phyloP scores from a whole-genome alignment of 2,329 filamentous ascomycete species.

The Cladophialophora bantiana region DNA sequence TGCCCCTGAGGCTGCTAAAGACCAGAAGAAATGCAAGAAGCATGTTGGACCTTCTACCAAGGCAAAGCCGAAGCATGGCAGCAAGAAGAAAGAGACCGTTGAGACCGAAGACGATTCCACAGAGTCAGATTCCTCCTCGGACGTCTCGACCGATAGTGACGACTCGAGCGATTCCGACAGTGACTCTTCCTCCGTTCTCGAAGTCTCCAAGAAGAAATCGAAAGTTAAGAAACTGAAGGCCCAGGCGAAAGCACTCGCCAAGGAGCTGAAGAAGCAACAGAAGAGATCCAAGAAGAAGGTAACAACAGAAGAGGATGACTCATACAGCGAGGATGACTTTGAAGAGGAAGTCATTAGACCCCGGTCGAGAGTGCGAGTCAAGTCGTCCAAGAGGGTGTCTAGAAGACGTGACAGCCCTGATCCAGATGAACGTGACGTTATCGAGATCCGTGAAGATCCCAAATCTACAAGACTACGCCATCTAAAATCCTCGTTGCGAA shows the following conservation, averaged over 20 bases:
- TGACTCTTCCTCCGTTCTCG: slow-evolving; percentile 25
- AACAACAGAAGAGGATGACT: slow-evolving; percentile 23
- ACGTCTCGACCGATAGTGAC: slow-evolving; percentile 22
- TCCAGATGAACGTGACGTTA: slow-evolving; percentile 19
- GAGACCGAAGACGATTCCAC: slow-evolving; percentile 16
- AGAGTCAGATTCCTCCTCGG: slow-evolving; percentile 21
- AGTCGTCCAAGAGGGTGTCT: slow-evolving; percentile 17
- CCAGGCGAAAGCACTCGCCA: slow-evolving; percentile 26
- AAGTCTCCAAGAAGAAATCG: slow-evolving; percentile 23
- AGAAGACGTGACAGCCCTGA: slow-evolving; percentile 16
- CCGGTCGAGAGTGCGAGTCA: slow-evolving; percentile 15
- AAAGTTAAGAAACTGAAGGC: slow-evolving; percentile 32
- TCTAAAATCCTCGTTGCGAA: slow-evolving; percentile 19
- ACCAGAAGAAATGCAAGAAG: slow-evolving; percentile 27
- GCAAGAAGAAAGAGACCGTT: slow-evolving; percentile 16
- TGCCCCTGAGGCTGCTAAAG: slow-evolving; percentile 22
- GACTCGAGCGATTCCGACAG: slow-evolving; percentile 27
- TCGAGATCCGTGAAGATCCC: slow-evolving; percentile 31
- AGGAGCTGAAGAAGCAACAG: slow-evolving; percentile 21
- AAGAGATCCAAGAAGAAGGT: slow-evolving; percentile 25
- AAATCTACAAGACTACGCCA: slow-evolving; percentile 23
- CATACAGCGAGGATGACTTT: slow-evolving; percentile 18
- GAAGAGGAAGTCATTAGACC: slow-evolving; percentile 11
- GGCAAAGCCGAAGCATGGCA: slow-evolving; percentile 19
- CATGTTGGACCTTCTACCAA: slow-evolving; percentile 15